Evolutionary conservation across 768 basidiomycete genomes (phyloP).

Genomic region (Mycena latifolia): DNA sequence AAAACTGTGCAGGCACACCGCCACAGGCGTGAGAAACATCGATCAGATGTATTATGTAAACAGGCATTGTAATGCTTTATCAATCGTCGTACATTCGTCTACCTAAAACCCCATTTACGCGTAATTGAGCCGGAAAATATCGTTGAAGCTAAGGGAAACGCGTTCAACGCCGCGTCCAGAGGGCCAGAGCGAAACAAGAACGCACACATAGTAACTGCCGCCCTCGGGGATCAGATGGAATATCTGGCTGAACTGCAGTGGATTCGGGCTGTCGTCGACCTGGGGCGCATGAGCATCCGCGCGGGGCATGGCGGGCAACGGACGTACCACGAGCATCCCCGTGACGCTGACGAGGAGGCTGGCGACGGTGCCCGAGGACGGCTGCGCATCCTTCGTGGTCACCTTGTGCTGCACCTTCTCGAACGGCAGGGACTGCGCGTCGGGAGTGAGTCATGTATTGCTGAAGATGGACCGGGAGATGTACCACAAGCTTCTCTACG

Average conservation of each 20-base stretch:
- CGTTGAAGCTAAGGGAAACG: conserved; percentile 70
- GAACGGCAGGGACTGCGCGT: conserved; percentile 76
- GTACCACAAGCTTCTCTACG: conserved; percentile 71
- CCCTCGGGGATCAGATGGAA: conserved; percentile 92
- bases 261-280: conserved; percentile 86
- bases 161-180: neutral
- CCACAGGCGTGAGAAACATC: no score
- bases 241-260: conserved; percentile 90
- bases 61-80: no score
- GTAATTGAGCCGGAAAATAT: conserved; percentile 93
- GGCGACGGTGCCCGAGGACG: conserved; percentile 69
- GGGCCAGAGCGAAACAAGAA: conserved; percentile 18
- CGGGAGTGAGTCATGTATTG: neutral
- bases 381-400: conserved; percentile 65
- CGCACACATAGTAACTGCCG: conserved; percentile 87
- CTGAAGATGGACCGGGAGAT: neutral
- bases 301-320: conserved; percentile 43
- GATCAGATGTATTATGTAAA: no score
- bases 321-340: conserved; percentile 72
- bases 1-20: no score
- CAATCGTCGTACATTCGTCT: no score
- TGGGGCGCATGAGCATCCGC: conserved; percentile 40
- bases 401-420: conserved; percentile 84
- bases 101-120: conserved; percentile 50
- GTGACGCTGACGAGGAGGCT: conserved; percentile 42